Evolutionary conservation across 139 green algal genomes (phyloP).

Genomic region (Chlamydomonas incerta): DNA sequence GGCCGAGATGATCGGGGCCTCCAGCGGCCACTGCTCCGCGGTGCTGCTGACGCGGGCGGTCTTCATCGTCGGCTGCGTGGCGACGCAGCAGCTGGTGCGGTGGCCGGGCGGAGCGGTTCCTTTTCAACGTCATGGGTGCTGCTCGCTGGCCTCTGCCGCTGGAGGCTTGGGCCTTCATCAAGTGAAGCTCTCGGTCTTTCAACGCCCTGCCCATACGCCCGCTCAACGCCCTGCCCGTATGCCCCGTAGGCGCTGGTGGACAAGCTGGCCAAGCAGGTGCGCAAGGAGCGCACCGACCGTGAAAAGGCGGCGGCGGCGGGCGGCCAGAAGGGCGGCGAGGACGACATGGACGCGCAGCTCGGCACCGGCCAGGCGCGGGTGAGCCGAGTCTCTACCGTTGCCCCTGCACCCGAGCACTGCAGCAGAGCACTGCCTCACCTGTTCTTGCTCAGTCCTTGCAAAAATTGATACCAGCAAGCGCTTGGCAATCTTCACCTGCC

Average conservation of each 20-base stretch:
- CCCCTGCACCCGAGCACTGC: too few relatives aligned
- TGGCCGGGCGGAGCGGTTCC: neutral
- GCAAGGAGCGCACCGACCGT: conserved; percentile 45
- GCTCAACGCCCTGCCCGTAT: too few relatives aligned
- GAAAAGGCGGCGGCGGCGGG: conserved; percentile 49
- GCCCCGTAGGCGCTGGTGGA: conserved; percentile 73
- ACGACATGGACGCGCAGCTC: conserved; percentile 48
- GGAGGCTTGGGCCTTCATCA: too few relatives aligned
- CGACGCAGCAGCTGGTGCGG: conserved; percentile 83
- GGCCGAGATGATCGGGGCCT: neutral
- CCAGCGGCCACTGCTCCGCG: neutral
- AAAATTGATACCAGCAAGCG: too few relatives aligned
- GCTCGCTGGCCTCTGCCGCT: too few relatives aligned
- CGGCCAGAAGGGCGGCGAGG: conserved; percentile 54
- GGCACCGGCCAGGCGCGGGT: conserved; percentile 10
- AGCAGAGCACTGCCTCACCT: too few relatives aligned
- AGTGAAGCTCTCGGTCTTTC: too few relatives aligned
- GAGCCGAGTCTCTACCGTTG: too few relatives aligned
- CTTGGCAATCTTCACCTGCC: too few relatives aligned
- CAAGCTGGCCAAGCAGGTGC: conserved; percentile 66
- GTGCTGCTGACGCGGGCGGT: conserved; percentile 71
- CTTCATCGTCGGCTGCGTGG: conserved; percentile 84
- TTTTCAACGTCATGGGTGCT: too few relatives aligned
- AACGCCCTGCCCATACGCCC: too few relatives aligned
- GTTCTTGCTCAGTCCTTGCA: too few relatives aligned